Conservation (phyloP, 1,139 yeast species). For the Lodderomyces orthopsilosis region DNA sequence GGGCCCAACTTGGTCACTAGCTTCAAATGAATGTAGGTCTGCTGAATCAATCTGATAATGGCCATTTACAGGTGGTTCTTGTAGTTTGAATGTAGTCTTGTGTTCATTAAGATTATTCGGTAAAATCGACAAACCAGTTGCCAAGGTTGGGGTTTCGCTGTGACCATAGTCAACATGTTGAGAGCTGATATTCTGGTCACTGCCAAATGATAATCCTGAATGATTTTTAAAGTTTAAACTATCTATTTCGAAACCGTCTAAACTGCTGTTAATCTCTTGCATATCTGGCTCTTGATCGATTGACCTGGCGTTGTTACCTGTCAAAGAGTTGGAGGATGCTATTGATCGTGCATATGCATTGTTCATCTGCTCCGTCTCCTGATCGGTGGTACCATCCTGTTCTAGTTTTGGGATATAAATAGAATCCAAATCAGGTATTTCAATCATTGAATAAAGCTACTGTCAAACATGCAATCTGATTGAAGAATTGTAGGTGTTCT, state of each 20-base stretch:
- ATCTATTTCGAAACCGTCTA: slow-evolving; percentile 10
- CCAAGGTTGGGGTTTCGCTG: slow-evolving; percentile 4
- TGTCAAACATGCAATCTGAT: neutral
- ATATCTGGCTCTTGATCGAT: slow-evolving; percentile 15
- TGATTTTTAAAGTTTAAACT: slow-evolving; percentile 3
- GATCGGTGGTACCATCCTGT: neutral
- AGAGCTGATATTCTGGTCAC: neutral
- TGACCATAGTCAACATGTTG: slow-evolving; percentile 10
- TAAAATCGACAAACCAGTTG: slow-evolving; percentile 10
- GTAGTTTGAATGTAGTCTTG: slow-evolving; percentile 19
- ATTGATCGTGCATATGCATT: slow-evolving; percentile 1
- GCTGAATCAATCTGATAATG: neutral
- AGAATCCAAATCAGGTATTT: slow-evolving; percentile 40
- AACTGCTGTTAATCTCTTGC: slow-evolving; percentile 9
- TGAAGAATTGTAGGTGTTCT: too few relatives aligned
- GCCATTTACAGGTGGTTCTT: slow-evolving; percentile 21
- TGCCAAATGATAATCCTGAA: slow-evolving; percentile 9
- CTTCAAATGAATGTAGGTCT: slow-evolving; percentile 5
- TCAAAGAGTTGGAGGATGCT: neutral
- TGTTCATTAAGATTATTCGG: slow-evolving; percentile 12
- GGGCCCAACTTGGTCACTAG: slow-evolving; percentile 10
- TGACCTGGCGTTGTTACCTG: neutral
- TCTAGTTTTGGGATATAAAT: slow-evolving; percentile 9
- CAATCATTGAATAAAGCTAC: slow-evolving; percentile 35
- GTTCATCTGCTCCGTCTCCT: slow-evolving; percentile 2